Evolutionary conservation across 495 filamentous ascomycete species (phyloP).

Genomic region (Neurospora sp.): DNA sequence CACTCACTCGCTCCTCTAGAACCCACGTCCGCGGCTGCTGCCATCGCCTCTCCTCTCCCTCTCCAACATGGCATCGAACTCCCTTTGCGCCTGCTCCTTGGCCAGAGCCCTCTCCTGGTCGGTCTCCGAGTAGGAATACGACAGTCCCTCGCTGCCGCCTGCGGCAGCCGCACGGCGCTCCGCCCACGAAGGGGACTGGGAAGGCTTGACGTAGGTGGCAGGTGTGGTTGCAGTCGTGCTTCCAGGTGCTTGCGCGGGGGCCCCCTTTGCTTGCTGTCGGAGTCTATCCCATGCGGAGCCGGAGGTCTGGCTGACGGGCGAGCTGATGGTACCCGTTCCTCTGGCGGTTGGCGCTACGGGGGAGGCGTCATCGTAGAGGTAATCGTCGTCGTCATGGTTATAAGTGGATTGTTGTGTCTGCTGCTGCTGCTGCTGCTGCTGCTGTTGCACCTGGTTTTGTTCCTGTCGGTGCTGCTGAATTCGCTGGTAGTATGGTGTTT

Average conservation of each 20-base stretch:
- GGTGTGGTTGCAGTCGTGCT: not conserved
- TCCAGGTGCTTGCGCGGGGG: not conserved
- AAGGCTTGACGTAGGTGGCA: slow-evolving; percentile 1
- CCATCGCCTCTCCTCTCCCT: slow-evolving; percentile 23
- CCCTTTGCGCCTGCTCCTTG: slow-evolving; percentile 34
- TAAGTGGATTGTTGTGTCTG: not conserved
- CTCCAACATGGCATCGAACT: slow-evolving; percentile 37
- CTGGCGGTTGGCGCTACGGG: slow-evolving; percentile 23
- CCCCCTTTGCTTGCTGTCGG: slow-evolving; percentile 14
- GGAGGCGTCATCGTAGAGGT: slow-evolving; percentile 31
- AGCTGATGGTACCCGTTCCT: slow-evolving; percentile 3
- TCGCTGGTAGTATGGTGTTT: not conserved
- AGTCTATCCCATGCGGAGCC: slow-evolving; percentile 32
- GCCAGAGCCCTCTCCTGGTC: slow-evolving; percentile 29
- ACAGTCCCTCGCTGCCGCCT: slow-evolving; percentile 12
- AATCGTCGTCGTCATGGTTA: slow-evolving; percentile 17
- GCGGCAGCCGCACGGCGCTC: slow-evolving; percentile 9
- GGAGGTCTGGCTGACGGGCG: not conserved
- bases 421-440: not conserved
- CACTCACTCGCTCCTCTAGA: not conserved
- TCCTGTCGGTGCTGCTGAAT: not conserved
- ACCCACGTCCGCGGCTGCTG: not conserved
- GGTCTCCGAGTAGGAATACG: slow-evolving; percentile 22
- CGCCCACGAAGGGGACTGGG: slow-evolving; percentile 6
- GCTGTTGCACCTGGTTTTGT: not conserved